Percentiles rank a stretch among this genome's conserved stretches.
Evolutionary conservation across 2,329 filamentous ascomycete species (phyloP).

Genomic region (Domatiomyces globalis): DNA sequence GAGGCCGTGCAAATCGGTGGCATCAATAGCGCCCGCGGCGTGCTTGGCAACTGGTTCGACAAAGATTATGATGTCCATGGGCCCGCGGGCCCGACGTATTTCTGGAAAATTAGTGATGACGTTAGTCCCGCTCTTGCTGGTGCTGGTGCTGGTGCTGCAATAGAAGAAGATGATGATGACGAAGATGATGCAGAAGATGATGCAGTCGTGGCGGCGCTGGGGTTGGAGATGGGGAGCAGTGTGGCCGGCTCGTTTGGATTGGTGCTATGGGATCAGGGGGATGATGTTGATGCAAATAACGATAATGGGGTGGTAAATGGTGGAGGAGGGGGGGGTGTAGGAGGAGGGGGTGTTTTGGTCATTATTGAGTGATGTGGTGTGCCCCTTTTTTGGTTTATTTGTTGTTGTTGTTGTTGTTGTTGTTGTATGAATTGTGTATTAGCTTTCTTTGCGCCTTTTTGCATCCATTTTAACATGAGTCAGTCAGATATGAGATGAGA

Average conservation of each 20-base stretch:
- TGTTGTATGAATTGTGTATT: no score
- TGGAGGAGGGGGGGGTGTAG: neutral
- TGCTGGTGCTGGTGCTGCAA: neutral
- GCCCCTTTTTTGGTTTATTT: neutral
- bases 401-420: neutral
- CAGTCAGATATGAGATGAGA: no score
- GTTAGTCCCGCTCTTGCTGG: constrained; percentile 19
- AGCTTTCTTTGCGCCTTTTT: no score
- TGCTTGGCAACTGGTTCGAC: constrained; percentile 67
- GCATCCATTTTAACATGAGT: no score
- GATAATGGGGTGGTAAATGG: neutral
- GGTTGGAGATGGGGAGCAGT: neutral
- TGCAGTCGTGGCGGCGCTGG: neutral
- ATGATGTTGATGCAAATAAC: neutral
- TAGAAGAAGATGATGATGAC: constrained; percentile 3
- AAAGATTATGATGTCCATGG: constrained; percentile 56
- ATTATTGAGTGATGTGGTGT: neutral
- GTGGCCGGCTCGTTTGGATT: neutral
- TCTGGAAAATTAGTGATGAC: constrained; percentile 57
- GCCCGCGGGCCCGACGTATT: constrained; percentile 59
- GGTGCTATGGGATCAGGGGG: neutral
- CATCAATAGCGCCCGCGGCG: constrained; percentile 47
- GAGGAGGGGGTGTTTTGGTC: neutral
- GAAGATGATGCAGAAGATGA: constrained; percentile 1
- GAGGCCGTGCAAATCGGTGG: constrained; percentile 65